Percentiles rank a stretch among this genome's conserved stretches.
Conservation (phyloP, 345 rosid species). For the Dimocarpus longan region DNA sequence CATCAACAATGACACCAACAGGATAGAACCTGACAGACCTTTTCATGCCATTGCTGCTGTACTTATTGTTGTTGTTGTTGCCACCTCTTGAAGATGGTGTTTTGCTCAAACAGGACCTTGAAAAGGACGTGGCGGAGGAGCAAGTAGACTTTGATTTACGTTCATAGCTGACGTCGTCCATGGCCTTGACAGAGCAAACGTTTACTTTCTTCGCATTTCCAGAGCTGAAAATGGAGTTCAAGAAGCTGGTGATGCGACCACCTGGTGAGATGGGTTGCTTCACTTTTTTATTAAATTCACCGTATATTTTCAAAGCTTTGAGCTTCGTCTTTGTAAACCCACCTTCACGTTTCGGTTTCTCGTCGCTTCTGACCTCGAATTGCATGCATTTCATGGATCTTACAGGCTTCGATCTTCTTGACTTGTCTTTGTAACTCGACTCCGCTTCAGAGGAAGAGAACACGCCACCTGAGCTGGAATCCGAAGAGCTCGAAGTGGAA, state of each 20-base stretch:
- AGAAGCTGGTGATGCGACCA: constrained; percentile 61
- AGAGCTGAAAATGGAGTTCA: constrained; percentile 73
- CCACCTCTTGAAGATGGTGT: constrained; percentile 34
- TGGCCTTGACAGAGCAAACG: constrained; percentile 64
- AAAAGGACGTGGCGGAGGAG: constrained; percentile 54
- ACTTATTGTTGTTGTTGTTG: constrained; percentile 15
- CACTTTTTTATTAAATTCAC: constrained; percentile 56
- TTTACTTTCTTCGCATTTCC: constrained; percentile 72
- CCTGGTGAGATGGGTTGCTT: constrained; percentile 90
- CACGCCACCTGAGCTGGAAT: constrained; percentile 46
- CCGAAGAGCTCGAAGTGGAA: constrained; percentile 53
- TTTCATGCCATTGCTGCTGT: constrained; percentile 33
- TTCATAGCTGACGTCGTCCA: constrained; percentile 61
- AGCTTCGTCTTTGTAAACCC: constrained; percentile 58
- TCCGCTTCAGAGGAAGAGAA: constrained; percentile 64
- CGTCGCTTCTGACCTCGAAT: constrained; percentile 20
- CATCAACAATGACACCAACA: constrained; percentile 62
- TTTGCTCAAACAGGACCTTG: constrained; percentile 69
- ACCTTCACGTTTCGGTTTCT: constrained; percentile 27
- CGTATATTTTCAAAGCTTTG: constrained; percentile 51
- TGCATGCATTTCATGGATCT: constrained; percentile 21
- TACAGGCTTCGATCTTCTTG: constrained; percentile 21
- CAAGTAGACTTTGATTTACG: constrained; percentile 50
- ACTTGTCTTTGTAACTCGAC: constrained; percentile 33
- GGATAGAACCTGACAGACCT: constrained; percentile 72